These are phyloP conservation scores for Furcasterigmium sp. DNA, from an alignment of 2,329 filamentous ascomycete species.

Conservation along the genomic window DNA sequence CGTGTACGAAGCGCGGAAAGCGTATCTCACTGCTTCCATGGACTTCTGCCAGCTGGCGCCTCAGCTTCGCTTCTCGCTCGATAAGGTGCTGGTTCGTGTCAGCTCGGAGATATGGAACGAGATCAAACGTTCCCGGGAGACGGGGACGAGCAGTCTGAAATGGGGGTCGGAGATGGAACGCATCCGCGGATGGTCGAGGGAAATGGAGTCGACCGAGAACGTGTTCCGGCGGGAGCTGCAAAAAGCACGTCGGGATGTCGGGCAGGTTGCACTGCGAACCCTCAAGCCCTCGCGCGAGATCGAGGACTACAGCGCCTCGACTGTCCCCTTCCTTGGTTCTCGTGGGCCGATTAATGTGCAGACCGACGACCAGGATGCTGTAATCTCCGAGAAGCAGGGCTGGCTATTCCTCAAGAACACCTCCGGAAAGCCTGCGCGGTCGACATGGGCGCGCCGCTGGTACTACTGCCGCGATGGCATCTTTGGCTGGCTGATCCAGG, in stretches of 20 bases:
- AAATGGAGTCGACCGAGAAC: slow-evolving; percentile 87
- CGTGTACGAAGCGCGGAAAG: slow-evolving; percentile 85
- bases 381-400: slow-evolving; percentile 76
- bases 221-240: slow-evolving; percentile 79
- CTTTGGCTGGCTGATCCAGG: slow-evolving; percentile 89
- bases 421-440: slow-evolving; percentile 82
- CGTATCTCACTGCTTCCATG: slow-evolving; percentile 86
- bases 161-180: slow-evolving; percentile 82
- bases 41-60: slow-evolving; percentile 89
- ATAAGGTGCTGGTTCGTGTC: slow-evolving; percentile 79
- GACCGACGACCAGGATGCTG: slow-evolving; percentile 41
- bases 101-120: slow-evolving; percentile 87
- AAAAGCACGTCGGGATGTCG: slow-evolving; percentile 73
- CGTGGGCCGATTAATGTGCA: slow-evolving; percentile 62
- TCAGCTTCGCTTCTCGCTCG: slow-evolving; percentile 76
- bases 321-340: slow-evolving; percentile 78
- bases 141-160: slow-evolving; percentile 56
- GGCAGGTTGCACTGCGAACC: slow-evolving; percentile 65
- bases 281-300: slow-evolving; percentile 84
- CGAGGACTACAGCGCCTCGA: slow-evolving; percentile 86
- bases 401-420: slow-evolving; percentile 84
- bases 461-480: slow-evolving; percentile 95
- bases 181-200: slow-evolving; percentile 85
- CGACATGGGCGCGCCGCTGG: slow-evolving; percentile 89
- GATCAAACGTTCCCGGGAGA: slow-evolving; percentile 67